phyloP scores from a whole-genome alignment of 2,329 filamentous ascomycete genomes.

The Nemania diffusa region DNA sequence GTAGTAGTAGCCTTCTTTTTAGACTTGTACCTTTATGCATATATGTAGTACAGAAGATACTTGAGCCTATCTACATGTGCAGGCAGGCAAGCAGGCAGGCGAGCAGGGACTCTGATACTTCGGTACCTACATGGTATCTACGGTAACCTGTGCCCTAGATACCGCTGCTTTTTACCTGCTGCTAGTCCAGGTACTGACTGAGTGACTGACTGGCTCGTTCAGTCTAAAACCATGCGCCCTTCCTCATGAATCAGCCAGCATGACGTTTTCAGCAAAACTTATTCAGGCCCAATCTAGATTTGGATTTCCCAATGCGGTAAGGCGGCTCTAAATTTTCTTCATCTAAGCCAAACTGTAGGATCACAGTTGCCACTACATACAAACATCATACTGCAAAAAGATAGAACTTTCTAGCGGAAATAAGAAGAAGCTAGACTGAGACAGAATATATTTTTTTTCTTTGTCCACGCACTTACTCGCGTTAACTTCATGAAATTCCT shows the following conservation, averaged over 20 bases:
- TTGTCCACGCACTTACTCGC: constrained; percentile 1
- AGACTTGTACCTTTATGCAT: not conserved
- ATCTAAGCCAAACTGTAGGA: not conserved
- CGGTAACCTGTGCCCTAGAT: no score
- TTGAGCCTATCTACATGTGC: not conserved
- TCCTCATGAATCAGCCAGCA: not conserved
- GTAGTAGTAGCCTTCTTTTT: constrained; percentile 2
- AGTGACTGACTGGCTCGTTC: not conserved
- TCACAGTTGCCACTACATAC: constrained; percentile 17
- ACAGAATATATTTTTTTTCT: constrained; percentile 14
- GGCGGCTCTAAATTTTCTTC: not conserved
- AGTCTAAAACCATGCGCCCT: not conserved
- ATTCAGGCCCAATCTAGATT: not conserved
- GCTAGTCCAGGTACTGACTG: not conserved
- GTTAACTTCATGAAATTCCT: not conserved
- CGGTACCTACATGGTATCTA: not conserved
- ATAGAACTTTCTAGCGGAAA: constrained; percentile 24
- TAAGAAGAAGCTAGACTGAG: constrained; percentile 3
- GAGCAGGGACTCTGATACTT: not conserved
- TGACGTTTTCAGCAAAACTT: constrained; percentile 17
- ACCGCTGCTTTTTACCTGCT: not conserved
- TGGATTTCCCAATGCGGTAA: not conserved
- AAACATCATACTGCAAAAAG: constrained; percentile 8
- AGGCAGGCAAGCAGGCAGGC: not conserved
- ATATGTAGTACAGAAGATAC: not conserved